Evolutionary conservation across 768 basidiomycete genomes (phyloP), one percentile per base, ranked within the genome.

Genomic region (Candolleomyces eurysporus): DNA sequence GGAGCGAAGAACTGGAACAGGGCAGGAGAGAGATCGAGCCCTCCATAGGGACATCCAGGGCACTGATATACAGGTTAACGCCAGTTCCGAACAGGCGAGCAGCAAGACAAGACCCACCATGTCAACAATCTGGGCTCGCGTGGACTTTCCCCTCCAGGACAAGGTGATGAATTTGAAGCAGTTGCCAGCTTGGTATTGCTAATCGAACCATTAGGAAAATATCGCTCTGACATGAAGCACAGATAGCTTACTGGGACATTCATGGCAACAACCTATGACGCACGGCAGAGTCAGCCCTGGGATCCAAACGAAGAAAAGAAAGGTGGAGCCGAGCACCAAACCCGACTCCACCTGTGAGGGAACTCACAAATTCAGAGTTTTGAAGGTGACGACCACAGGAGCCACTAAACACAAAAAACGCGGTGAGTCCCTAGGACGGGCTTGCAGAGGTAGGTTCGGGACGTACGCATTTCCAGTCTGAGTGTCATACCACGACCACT

Each of bases 151-250:
- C 48, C 78, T 76, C 69, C 75, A 82, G 3, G 76, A 75, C 67
- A 94, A 86, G 30, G 80, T 84, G 66, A 94, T 88, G 58, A 61
- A 72, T 73, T 87, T 76, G 71, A 75, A 83, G 68, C 91, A 92
- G 63, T 83, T 75, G 22, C 76, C 72, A n/a, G 66, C 74, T 58
- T 76, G 78, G 73, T 72, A 90, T 82, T 89, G 83, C 85, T 88
- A 68, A 13, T 66, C 57, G 40, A 46, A 57, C 54, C 55, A 58
- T 60, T 26, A 56, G 57, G 5, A 31, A 9, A 39, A 4, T 13
- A 39, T 10, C 32, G 8, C 43, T 7, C 19, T 21, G 9, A 32
- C n/a, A 31, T n/a, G 22, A 42, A 10, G n/a, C 6, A 8, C 16
- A 7, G 57, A 17, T 22, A 26, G 56, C 65, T 56, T 62, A 64